Percentiles rank a stretch among this genome's conserved stretches.
phyloP scores from a whole-genome alignment of 305 asterid genomes.

The Galium porrigens region DNA sequence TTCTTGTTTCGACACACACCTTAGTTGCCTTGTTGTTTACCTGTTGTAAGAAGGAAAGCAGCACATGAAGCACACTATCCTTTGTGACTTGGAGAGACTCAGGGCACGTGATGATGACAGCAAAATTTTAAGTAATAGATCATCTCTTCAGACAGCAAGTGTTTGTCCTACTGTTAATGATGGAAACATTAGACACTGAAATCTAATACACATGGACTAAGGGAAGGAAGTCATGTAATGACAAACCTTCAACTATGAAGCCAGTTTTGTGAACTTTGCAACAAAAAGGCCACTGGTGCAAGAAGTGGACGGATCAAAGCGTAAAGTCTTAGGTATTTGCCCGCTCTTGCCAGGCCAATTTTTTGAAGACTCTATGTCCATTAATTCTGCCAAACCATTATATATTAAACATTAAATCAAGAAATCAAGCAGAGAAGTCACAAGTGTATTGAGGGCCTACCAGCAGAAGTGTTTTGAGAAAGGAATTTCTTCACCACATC shows the following conservation, averaged over 20 bases:
- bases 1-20: neutral
- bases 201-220: neutral
- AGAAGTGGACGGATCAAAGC: constrained; percentile 71
- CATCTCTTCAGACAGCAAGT: neutral
- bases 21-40: neutral
- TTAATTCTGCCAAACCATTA: constrained; percentile 40
- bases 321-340: constrained; percentile 43
- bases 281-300: constrained; percentile 72
- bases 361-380: constrained; percentile 50
- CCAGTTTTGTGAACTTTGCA: constrained; percentile 65
- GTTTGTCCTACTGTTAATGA: neutral
- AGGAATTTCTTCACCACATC: constrained; percentile 68
- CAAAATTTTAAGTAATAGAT: too few species aligned
- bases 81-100: neutral
- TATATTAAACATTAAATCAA: neutral
- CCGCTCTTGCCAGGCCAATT: constrained; percentile 69
- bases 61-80: neutral
- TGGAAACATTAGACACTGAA: neutral
- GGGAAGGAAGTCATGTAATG: neutral
- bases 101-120: neutral
- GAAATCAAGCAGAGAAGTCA: neutral
- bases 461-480: constrained; percentile 44
- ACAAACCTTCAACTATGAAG: constrained; percentile 20
- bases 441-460: constrained; percentile 21
- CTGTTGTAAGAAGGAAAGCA: neutral